phyloP scores from a whole-genome alignment of 2,329 filamentous ascomycete genomes.

The Colletotrichum godetiae region DNA sequence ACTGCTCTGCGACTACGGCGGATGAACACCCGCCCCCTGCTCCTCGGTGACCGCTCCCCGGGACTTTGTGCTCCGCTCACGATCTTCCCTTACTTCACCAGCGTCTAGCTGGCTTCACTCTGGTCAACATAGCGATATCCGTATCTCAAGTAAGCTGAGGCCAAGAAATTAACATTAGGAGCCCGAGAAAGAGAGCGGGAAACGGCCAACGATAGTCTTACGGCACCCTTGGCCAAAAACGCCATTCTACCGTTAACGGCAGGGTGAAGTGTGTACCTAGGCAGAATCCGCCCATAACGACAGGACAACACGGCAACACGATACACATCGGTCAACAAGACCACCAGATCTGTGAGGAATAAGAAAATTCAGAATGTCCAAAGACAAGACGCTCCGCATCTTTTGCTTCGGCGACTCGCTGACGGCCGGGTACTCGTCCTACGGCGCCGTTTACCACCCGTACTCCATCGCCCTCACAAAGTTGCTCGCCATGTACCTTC shows the following conservation, averaged over 20 bases:
- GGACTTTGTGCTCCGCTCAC: not conserved
- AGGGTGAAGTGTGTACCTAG: not conserved
- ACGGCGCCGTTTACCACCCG: conserved; percentile 58
- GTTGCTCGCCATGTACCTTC: conserved; percentile 59
- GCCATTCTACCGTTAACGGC: not conserved
- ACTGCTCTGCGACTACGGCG: not conserved
- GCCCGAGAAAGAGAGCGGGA: not conserved
- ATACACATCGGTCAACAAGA: not conserved
- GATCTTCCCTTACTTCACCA: not conserved
- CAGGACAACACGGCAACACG: not conserved
- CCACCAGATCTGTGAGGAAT: not conserved
- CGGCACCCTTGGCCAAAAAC: no score
- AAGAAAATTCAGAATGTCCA: not conserved
- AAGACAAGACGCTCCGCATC: conserved; percentile 56
- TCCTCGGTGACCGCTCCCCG: not conserved
- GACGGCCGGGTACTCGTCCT: conserved; percentile 64
- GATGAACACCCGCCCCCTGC: not conserved
- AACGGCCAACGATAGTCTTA: not conserved
- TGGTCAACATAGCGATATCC: not conserved
- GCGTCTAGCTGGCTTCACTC: not conserved
- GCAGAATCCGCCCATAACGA: not conserved
- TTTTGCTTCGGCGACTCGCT: conserved; percentile 75
- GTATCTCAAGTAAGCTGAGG: not conserved
- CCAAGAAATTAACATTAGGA: not conserved
- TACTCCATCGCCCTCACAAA: conserved; percentile 63